These are phyloP conservation scores for Mycena galericulata DNA, from an alignment of 768 basidiomycete species.

Conservation along the genomic window DNA sequence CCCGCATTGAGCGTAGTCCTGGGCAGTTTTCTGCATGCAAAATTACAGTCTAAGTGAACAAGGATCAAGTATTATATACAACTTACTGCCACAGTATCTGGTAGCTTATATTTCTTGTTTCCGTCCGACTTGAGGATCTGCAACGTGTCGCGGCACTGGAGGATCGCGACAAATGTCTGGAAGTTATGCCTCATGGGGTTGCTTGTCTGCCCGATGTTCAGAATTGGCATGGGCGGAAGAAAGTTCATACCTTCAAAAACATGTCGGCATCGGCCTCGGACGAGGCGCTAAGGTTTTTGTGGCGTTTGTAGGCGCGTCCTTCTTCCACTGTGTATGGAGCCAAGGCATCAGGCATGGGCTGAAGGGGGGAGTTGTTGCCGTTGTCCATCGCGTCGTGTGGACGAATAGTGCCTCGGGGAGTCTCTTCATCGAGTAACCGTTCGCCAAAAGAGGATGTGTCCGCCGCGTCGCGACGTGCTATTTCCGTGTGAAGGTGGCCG, in stretches of 20 bases:
- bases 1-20: neutral
- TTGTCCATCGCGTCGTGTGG: neutral
- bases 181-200: neutral
- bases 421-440: neutral
- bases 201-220: neutral
- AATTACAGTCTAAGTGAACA: neutral
- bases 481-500: no score
- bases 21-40: neutral
- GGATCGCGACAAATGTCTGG: neutral
- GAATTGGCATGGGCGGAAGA: neutral
- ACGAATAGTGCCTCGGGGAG: neutral
- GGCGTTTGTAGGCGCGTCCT: constrained; percentile 7
- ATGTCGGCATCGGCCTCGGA: neutral
- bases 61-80: neutral
- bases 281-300: neutral
- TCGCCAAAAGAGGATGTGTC: neutral
- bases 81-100: neutral
- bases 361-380: neutral
- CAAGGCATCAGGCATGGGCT: neutral
- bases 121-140: neutral
- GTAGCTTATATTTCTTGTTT: neutral
- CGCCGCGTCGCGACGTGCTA: no score
- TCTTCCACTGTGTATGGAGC: constrained; percentile 6
- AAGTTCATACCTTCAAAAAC: neutral
- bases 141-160: constrained; percentile 1